Evolutionary conservation across 139 green algal genomes (phyloP).

Genomic region (Micromonas commoda): DNA sequence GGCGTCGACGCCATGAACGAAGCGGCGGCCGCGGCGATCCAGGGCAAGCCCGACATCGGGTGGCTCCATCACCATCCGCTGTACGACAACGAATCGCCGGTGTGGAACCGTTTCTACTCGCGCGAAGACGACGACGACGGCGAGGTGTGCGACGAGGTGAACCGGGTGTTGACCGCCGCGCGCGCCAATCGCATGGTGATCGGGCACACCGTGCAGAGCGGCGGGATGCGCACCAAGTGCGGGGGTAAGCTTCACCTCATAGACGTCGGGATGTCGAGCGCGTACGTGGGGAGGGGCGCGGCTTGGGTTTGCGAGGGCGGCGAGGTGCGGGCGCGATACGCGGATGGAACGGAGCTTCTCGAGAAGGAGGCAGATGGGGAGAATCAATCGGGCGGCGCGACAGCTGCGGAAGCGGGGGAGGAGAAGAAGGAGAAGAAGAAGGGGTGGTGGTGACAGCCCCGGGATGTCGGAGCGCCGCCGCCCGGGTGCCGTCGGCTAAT

Average conservation of each 20-base stretch:
- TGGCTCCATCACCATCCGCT: not conserved
- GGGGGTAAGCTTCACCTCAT: not conserved
- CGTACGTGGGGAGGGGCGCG: not conserved
- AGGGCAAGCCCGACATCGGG: not conserved
- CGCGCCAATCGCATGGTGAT: slow-evolving; percentile 1
- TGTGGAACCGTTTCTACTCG: not conserved
- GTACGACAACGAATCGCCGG: not conserved
- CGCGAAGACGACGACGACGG: not conserved
- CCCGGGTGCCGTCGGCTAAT: too few species aligned
- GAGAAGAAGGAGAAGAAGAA: too few species aligned
- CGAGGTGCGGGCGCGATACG: not conserved
- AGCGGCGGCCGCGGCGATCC: not conserved
- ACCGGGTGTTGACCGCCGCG: not conserved
- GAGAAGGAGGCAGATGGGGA: not conserved
- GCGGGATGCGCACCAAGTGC: not conserved
- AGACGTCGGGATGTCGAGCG: not conserved
- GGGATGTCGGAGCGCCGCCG: too few species aligned
- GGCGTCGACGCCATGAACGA: not conserved
- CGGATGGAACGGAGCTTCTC: not conserved
- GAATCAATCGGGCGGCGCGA: not conserved
- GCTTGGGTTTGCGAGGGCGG: not conserved
- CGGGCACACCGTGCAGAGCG: not conserved
- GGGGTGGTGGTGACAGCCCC: too few species aligned
- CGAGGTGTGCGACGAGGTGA: not conserved
- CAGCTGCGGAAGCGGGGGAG: too few species aligned